Conservation (phyloP, 306 rosid genomes). For the Cucumis cinereus region DNA sequence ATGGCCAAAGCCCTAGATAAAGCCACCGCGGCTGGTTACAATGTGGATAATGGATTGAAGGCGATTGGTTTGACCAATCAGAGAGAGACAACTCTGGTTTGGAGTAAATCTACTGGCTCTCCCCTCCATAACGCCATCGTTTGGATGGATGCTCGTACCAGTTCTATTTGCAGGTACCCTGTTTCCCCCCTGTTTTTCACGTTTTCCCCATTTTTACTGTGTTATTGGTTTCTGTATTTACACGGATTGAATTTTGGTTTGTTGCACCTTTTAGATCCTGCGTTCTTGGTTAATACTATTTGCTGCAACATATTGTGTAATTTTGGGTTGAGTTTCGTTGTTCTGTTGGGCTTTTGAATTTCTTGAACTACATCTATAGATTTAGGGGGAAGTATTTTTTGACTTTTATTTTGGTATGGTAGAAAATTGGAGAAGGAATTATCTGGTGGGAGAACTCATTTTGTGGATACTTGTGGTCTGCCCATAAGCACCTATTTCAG, state of each 20-base stretch:
- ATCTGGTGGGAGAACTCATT: constrained; percentile 65
- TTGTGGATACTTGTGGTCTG: constrained; percentile 66
- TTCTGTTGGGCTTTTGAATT: neutral
- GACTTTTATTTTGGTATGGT: constrained; percentile 1
- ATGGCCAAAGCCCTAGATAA: constrained; percentile 62
- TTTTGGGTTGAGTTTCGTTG: neutral
- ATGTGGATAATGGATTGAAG: constrained; percentile 59
- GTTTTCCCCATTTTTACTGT: neutral
- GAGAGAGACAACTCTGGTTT: constrained; percentile 78
- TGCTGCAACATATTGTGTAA: neutral
- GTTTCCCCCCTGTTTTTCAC: neutral
- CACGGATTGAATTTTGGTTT: neutral
- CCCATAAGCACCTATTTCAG: constrained; percentile 84
- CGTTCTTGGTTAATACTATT: neutral
- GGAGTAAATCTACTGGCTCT: constrained; percentile 86
- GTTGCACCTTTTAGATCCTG: neutral
- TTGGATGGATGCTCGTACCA: constrained; percentile 93
- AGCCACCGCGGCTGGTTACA: constrained; percentile 69
- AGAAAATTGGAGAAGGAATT: constrained; percentile 75
- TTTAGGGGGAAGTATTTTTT: neutral
- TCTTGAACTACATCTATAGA: neutral
- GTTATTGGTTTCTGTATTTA: neutral
- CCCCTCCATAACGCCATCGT: constrained; percentile 82
- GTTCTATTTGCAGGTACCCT: constrained; percentile 62
- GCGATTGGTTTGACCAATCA: constrained; percentile 87